Evolutionary conservation across 768 basidiomycete genomes (phyloP).

Genomic region (Postia placenta): DNA sequence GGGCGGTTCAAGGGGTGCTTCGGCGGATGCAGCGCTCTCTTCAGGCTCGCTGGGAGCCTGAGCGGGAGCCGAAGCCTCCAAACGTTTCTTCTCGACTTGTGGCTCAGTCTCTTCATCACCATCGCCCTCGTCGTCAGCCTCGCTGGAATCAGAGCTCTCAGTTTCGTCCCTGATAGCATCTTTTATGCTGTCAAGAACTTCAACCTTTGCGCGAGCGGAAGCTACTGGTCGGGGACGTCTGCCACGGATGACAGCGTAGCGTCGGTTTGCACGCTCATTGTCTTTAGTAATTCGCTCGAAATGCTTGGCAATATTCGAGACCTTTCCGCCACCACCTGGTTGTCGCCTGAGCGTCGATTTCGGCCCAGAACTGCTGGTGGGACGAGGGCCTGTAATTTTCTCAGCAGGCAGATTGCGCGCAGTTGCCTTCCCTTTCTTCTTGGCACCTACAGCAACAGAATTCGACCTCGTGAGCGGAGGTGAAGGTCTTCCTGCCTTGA

Average conservation of each 20-base stretch:
- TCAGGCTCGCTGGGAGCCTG: not conserved
- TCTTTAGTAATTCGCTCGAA: constrained; percentile 83
- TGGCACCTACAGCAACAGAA: constrained; percentile 22
- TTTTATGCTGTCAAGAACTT: constrained; percentile 83
- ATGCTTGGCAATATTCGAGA: constrained; percentile 84
- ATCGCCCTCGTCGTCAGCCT: constrained; percentile 65
- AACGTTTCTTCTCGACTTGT: constrained; percentile 10
- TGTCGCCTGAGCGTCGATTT: constrained; percentile 55
- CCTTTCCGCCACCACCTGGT: constrained; percentile 54
- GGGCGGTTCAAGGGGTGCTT: not conserved
- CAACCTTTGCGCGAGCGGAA: constrained; percentile 80
- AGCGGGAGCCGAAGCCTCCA: not conserved
- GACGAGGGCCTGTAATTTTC: constrained; percentile 29
- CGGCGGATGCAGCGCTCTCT: not conserved
- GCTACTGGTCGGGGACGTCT: constrained; percentile 87
- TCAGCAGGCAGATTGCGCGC: constrained; percentile 32
- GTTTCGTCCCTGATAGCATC: constrained; percentile 87
- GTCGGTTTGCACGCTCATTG: constrained; percentile 64
- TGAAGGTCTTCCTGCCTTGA: constrained; percentile 20
- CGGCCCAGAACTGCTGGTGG: constrained; percentile 32
- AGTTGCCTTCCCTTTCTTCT: constrained; percentile 31
- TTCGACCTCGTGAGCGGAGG: constrained; percentile 38
- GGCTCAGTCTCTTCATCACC: constrained; percentile 41
- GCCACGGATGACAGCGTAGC: constrained; percentile 82
- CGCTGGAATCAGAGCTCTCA: constrained; percentile 60